Percentiles rank a stretch among this genome's conserved stretches.
These are phyloP conservation scores for Chromosphaera perkinsii DNA, from an alignment of 208 protist species.

Conservation along the genomic window DNA sequence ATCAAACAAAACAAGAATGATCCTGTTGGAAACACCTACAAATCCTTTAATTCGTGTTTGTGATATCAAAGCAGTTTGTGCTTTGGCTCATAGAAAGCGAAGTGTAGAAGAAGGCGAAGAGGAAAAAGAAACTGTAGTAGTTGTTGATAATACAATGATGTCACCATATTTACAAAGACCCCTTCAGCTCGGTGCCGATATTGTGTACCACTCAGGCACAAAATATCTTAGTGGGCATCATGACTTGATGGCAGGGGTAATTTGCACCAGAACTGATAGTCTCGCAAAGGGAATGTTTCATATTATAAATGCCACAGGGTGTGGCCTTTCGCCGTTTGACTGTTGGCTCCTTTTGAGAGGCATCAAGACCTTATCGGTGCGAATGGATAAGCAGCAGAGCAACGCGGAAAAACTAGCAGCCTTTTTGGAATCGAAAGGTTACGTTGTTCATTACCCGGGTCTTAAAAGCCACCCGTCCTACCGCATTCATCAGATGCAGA, in stretches of 20 bases:
- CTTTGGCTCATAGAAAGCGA: constrained; percentile 51
- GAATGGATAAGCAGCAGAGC: constrained; percentile 72
- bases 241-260: constrained; percentile 76
- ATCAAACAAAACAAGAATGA: constrained; percentile 74
- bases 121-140: constrained; percentile 57
- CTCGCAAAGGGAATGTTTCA: constrained; percentile 11
- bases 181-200: constrained; percentile 77
- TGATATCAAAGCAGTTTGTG: constrained; percentile 66
- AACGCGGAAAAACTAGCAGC: constrained; percentile 64
- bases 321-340: constrained; percentile 73
- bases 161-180: constrained; percentile 74
- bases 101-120: too few species aligned
- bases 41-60: constrained; percentile 80
- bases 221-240: constrained; percentile 85
- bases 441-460: constrained; percentile 74
- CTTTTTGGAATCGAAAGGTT: constrained; percentile 59
- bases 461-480: constrained; percentile 66
- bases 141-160: constrained; percentile 85
- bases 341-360: constrained; percentile 77
- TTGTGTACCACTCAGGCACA: constrained; percentile 78
- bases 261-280: constrained; percentile 53
- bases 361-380: constrained; percentile 76
- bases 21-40: constrained; percentile 81
- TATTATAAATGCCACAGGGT: constrained; percentile 67
- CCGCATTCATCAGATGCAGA: constrained; percentile 22